Evolutionary conservation across 2,329 filamentous ascomycete species (phyloP), one percentile per base, ranked within the genome.

Genomic region (Phaeosphaeria sp.): DNA sequence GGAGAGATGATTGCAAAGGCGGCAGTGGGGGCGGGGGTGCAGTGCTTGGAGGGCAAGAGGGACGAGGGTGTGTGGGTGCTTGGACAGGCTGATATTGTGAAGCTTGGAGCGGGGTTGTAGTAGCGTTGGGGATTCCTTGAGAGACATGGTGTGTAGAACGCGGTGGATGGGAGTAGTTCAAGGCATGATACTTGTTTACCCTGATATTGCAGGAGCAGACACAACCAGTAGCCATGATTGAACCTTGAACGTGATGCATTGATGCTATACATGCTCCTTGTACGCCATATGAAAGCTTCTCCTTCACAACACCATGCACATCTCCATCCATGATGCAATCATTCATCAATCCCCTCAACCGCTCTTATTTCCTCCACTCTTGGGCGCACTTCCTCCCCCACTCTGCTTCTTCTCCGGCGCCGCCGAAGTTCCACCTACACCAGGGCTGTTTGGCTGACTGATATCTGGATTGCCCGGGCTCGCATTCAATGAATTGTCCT

Each of bases 1-100:
- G 87, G 86, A 5, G 84, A 88, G 55, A 85, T 90, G 33, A 92
- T 96, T 77, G 90, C 81, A 2, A 83, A 83, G 62, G 89, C 90
- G 13, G 88, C 88, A 2, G 85, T 90, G 2, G 79, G 79, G 50
- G 90, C 89, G 1, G 84, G 81, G 9, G 70, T 85, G 64, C 68
- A 78, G 65, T 81, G 79, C 60, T 27, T 77, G 63, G 74, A 89
- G 51, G 87, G 85, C 0, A 81, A 81, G 59, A 81, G 83, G 56
- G 54, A 81, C 71, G 74, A 87, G 82, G 81, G 85, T 75, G 78
- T 85, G 59, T 91, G 89, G 89, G 68, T 86, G 10, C 21, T 93
- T 27, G 83, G 83, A 39, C 78, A 82, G 66, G 71, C 69, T 20
- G 90, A 92, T 58, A 89, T 93, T 67, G 75, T 91, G n/a, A 82